Evolutionary conservation across 1,284 basidiomycete species (phyloP), one percentile per base, ranked within the genome.

Genomic region (Moniliophthora roreri): DNA sequence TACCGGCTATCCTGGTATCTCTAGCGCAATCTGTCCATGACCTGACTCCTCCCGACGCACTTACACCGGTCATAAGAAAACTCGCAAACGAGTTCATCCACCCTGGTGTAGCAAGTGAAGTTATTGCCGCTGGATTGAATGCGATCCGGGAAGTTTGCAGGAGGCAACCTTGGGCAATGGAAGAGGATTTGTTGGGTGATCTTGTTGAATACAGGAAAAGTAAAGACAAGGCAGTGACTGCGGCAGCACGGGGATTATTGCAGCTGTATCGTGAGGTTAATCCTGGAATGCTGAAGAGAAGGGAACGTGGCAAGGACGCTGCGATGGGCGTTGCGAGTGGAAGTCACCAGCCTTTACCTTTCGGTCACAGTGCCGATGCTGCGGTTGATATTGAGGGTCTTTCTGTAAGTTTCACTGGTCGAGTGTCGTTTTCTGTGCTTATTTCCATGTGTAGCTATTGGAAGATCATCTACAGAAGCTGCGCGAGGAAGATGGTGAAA

Each of bases 181-280:
- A 93, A 57, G 91, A 95, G 63, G 95, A 97, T 64, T 72, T 99
- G 21, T 77, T 99, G 2, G 87, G 89, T 0, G 97, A 99, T 72
- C 70, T 99, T 56, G 82, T 99, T 47, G 93, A 94, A 69, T 99
- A 99, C 71, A 80, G 89, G 64, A 98, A 95, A 77, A 95, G 92
- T 61, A 87, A 89, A 61, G 96, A 98, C 70, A 99, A 99, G 75
- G 85, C 91, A 4, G 95, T 98, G 20, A 88, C 89, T 10, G 85
- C 93, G 10, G 95, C 93, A 28, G 86, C 93, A 1, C 78, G 97
- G 36, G 92, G 95, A 36, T 68, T 99, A 50, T 73, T 99, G 52
- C 90, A 91, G 64, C 76, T 99, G n/a, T 99, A 94, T 74, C 80
- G 97, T 34, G 96, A 98, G 63, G 92, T 98, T 56, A 98, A 98